Evolutionary conservation across 805 yeast genomes (phyloP).

Genomic region (Zygosaccharomyces gambellarensis): DNA sequence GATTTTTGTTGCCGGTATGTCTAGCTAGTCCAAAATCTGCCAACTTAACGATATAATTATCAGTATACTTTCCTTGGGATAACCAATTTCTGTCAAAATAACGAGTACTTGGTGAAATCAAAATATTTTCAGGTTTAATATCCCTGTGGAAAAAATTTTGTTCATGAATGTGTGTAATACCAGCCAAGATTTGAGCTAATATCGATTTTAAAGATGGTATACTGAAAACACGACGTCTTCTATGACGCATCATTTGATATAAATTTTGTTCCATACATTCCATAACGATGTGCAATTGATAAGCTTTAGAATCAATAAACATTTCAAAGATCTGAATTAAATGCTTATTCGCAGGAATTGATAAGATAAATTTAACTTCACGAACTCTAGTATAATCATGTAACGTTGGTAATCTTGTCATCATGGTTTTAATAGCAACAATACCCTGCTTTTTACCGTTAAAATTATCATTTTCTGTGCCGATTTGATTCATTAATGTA

Average conservation of each 20-base stretch:
- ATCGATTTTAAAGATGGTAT: constrained; percentile 59
- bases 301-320: constrained; percentile 60
- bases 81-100: constrained; percentile 43
- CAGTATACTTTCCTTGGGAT: constrained; percentile 23
- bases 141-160: constrained; percentile 69
- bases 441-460: constrained; percentile 35
- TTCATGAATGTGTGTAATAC: constrained; percentile 76
- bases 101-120: constrained; percentile 54
- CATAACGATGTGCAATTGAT: constrained; percentile 75
- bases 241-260: constrained; percentile 65
- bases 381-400: constrained; percentile 56
- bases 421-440: constrained; percentile 84
- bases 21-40: constrained; percentile 82
- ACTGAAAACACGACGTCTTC: constrained; percentile 52
- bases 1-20: constrained; percentile 45
- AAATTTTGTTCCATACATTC: constrained; percentile 82
- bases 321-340: constrained; percentile 73
- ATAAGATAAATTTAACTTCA: constrained; percentile 61
- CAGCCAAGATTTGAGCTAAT: constrained; percentile 65
- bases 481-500: constrained; percentile 47
- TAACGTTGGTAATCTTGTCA: constrained; percentile 45
- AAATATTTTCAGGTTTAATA: constrained; percentile 87
- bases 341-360: constrained; percentile 66
- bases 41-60: constrained; percentile 58
- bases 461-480: constrained; percentile 28